These are phyloP conservation scores for Candida insectalens DNA, from an alignment of 805 yeast genomes.

Conservation along the genomic window DNA sequence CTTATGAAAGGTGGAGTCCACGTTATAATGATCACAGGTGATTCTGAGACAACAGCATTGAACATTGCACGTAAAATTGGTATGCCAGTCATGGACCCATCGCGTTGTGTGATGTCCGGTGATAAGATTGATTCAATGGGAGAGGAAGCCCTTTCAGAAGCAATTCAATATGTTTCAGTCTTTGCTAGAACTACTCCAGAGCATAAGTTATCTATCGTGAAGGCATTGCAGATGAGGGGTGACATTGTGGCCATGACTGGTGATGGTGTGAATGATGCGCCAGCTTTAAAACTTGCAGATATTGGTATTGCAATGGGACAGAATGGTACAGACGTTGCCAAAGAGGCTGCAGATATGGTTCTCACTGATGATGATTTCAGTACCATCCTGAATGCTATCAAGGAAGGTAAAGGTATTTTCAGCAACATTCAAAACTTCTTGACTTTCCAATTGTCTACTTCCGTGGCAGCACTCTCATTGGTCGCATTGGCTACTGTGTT, in stretches of 20 bases:
- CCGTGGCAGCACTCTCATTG: slow-evolving; percentile 87
- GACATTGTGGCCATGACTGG: slow-evolving; percentile 99
- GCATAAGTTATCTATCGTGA: slow-evolving; percentile 82
- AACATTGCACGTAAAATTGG: slow-evolving; percentile 87
- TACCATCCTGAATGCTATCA: slow-evolving; percentile 86
- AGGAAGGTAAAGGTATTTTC: slow-evolving; percentile 96
- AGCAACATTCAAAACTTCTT: slow-evolving; percentile 90
- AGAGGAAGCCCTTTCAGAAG: slow-evolving; percentile 63
- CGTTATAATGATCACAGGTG: slow-evolving; percentile 98
- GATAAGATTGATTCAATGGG: slow-evolving; percentile 67
- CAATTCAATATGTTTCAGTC: slow-evolving; percentile 74
- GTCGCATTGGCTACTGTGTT: slow-evolving; percentile 82
- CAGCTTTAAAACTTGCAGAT: slow-evolving; percentile 93
- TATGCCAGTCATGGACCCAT: slow-evolving; percentile 60
- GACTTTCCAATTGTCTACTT: slow-evolving; percentile 91
- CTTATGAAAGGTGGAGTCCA: slow-evolving; percentile 90
- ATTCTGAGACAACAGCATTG: slow-evolving; percentile 76
- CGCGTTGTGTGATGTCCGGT: slow-evolving; percentile 72
- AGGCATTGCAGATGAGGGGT: slow-evolving; percentile 83
- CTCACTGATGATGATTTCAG: slow-evolving; percentile 94
- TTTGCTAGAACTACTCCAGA: slow-evolving; percentile 96
- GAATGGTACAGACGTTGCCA: slow-evolving; percentile 96
- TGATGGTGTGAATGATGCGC: slow-evolving; percentile 97
- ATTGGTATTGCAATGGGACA: slow-evolving; percentile 92
- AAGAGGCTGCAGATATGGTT: slow-evolving; percentile 97